Percentiles rank a stretch among this genome's conserved stretches.
Evolutionary conservation across 2,329 filamentous ascomycete genomes (phyloP).

Genomic region (Aspergillus piperis): DNA sequence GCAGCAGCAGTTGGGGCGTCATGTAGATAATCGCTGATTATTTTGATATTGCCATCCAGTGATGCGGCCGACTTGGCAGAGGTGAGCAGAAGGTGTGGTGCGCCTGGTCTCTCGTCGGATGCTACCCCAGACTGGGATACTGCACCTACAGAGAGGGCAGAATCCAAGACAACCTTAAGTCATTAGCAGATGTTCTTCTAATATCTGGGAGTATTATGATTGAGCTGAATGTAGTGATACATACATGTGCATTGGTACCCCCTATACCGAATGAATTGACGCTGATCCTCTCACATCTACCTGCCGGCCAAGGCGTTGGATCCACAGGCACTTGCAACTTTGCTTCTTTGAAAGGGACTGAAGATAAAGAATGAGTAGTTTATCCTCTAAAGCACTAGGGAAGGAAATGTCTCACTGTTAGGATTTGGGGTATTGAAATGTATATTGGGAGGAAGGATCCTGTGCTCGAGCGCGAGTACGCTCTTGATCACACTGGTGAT

Average conservation of each 20-base stretch:
- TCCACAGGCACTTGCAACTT: conserved; percentile 21
- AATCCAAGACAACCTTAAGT: conserved; percentile 16
- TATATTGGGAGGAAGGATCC: conserved; percentile 28
- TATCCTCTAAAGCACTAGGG: too few relatives aligned
- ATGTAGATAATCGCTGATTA: conserved; percentile 12
- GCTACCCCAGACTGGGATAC: too few relatives aligned
- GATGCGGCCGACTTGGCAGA: neutral
- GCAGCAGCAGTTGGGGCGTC: neutral
- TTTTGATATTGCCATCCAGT: conserved; percentile 13
- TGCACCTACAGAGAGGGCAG: too few relatives aligned
- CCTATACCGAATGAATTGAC: conserved; percentile 39
- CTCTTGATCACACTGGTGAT: conserved; percentile 31
- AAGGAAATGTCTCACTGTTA: conserved; percentile 7
- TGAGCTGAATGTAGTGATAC: neutral
- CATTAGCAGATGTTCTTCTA: neutral
- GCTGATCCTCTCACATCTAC: conserved; percentile 27
- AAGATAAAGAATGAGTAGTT: neutral
- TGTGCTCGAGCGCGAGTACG: conserved; percentile 26
- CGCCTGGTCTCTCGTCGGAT: too few relatives aligned
- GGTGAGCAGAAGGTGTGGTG: too few relatives aligned
- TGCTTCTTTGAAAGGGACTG: conserved; percentile 20
- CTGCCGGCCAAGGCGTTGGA: conserved; percentile 28
- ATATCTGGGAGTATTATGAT: neutral
- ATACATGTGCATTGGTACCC: conserved; percentile 28
- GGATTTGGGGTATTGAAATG: conserved; percentile 34